Conservation (phyloP, 2,329 filamentous ascomycete genomes). For the Venturia nashicola region DNA sequence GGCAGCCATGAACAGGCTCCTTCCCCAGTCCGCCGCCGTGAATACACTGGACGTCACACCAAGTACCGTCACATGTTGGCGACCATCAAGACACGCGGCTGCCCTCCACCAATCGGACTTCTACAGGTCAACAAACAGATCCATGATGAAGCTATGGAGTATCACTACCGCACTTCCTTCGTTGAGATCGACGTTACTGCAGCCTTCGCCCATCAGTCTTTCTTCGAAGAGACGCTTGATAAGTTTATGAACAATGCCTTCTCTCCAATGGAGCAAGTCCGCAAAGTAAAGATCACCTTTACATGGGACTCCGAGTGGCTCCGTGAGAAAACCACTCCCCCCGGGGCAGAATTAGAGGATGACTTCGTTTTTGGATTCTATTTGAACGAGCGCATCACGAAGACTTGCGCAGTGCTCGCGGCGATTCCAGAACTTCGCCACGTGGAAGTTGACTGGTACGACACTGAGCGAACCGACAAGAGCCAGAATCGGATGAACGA, state of each 20-base stretch:
- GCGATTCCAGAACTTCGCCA: background rate
- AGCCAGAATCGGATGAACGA: slow-evolving; percentile 1
- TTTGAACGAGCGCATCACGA: slow-evolving; percentile 1
- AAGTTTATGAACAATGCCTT: background rate
- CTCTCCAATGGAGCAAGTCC: slow-evolving; percentile 6
- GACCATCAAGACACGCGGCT: slow-evolving; percentile 5
- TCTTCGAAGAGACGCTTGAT: slow-evolving; percentile 8
- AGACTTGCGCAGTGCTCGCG: background rate
- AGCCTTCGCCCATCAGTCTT: background rate
- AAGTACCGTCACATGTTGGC: slow-evolving; percentile 10
- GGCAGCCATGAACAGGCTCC: background rate
- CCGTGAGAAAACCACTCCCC: slow-evolving; percentile 2
- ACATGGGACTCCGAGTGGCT: slow-evolving; percentile 10
- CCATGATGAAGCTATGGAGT: background rate
- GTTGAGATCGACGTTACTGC: slow-evolving; percentile 3
- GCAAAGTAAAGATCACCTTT: slow-evolving; percentile 3
- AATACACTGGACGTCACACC: slow-evolving; percentile 5
- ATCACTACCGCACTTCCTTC: background rate
- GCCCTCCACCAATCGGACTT: slow-evolving; percentile 7
- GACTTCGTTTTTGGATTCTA: background rate
- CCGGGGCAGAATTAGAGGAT: background rate
- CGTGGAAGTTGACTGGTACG: slow-evolving; percentile 1
- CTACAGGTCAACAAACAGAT: slow-evolving; percentile 6
- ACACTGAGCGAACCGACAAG: background rate
- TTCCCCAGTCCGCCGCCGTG: background rate